Evolutionary conservation across 306 rosid genomes (phyloP).

Genomic region (Inga leiocalycina): DNA sequence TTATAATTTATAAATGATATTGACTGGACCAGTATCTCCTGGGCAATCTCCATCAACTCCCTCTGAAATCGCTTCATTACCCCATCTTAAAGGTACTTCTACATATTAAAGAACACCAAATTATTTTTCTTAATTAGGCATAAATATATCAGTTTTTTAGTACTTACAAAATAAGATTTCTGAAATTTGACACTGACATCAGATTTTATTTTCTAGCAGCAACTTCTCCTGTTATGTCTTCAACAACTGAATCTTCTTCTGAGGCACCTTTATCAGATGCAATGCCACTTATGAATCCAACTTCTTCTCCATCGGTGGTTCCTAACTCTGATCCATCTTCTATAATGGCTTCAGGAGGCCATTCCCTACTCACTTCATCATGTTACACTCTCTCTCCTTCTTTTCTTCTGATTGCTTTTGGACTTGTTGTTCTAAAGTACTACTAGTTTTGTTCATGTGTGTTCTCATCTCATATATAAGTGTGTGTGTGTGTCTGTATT

Average conservation of each 20-base stretch:
- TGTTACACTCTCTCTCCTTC: not conserved
- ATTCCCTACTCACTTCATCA: constrained; percentile 60
- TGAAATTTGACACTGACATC: constrained; percentile 18
- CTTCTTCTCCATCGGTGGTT: constrained; percentile 47
- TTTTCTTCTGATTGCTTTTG: not conserved
- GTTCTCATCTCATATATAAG: too few relatives aligned
- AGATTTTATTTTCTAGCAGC: constrained; percentile 8
- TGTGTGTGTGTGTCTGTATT: too few relatives aligned
- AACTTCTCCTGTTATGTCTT: constrained; percentile 53
- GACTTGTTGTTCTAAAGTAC: not conserved
- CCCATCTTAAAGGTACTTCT: constrained; percentile 59
- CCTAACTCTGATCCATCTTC: constrained; percentile 49
- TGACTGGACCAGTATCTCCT: constrained; percentile 59
- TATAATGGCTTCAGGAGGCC: constrained; percentile 50
- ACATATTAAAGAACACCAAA: not conserved
- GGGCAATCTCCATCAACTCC: constrained; percentile 56
- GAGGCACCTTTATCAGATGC: constrained; percentile 30
- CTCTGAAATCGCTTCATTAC: constrained; percentile 56
- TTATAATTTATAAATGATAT: constrained; percentile 5
- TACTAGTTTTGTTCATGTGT: not conserved
- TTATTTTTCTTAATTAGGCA: not conserved
- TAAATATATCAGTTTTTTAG: not conserved
- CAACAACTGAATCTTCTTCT: not conserved
- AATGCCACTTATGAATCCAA: constrained; percentile 42
- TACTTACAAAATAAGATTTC: not conserved